Base-by-base conservation (phyloP, 129 eudicot genomes). In the Arctium lappa region DNA sequence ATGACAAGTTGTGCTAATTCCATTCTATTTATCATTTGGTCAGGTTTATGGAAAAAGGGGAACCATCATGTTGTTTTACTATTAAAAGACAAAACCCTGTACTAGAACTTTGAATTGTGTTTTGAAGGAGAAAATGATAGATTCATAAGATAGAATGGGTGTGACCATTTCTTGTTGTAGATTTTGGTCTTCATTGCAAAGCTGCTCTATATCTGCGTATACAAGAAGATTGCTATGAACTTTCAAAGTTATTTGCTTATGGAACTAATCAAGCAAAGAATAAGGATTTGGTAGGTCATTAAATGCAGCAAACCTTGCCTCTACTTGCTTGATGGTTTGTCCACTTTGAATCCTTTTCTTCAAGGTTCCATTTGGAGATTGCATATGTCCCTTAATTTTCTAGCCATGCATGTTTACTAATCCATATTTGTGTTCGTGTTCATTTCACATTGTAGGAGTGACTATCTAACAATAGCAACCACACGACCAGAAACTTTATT, bases 401-500 rank as follows among this genome's bases (percentile, higher is more conserved):
- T 8, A 34, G 3, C 30, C 15, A 50, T 11, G 53, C 37, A 18
- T 44, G 78, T 53, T n/a, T 83, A 22, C 48, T 83, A 22, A 70
- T 16, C 50, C n/a, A 4, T 36, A 30, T 39, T 69, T 13, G 44
- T 13, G 34, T 75, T 82, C 31, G 27, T 56, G 15, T 78, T 42
- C 32, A 3, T 69, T 60, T 33, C 82, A 79, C 65, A 22, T 80
- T 82, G 40, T 77, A 95, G 99, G 92, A 82, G 83, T 82, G 99
- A 95, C 85, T 93, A 27, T 86, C 80, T 95, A 84, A 91, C 98
- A 73, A 89, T 95, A 86, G 98, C 99, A 74, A 96, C 99, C 78
- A 96, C 99, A 16, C 79, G 99, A 30, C 98, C 98, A 37, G 99
- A 96, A 90, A 96, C 99, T 71, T 89, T 96, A 74, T 93, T 96